These are phyloP conservation scores for Colletotrichum sp. DNA, from an alignment of 2,329 filamentous ascomycete species.

Conservation along the genomic window DNA sequence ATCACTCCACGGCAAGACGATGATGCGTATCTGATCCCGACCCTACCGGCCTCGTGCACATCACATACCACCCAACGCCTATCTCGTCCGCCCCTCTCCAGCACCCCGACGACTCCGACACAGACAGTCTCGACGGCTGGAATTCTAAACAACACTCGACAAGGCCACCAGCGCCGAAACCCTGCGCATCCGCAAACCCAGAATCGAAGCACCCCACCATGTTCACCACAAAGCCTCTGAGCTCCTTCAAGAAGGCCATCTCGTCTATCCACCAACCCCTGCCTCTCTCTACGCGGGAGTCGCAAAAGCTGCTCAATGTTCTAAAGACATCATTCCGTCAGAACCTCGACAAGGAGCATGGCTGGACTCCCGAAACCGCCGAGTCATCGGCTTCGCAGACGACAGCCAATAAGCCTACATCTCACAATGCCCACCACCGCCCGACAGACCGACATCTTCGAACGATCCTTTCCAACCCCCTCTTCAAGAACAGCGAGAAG, in stretches of 20 bases:
- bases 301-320: constrained; percentile 59
- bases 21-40: not conserved
- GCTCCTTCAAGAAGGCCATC: constrained; percentile 45
- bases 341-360: constrained; percentile 64
- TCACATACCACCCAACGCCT: not conserved
- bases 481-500: constrained; percentile 49
- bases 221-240: constrained; percentile 39
- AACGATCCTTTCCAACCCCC: constrained; percentile 61
- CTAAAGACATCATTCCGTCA: constrained; percentile 63
- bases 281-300: constrained; percentile 54
- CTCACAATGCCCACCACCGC: constrained; percentile 27
- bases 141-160: not conserved
- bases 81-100: not conserved
- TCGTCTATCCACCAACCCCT: constrained; percentile 57
- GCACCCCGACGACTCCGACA: not conserved
- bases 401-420: not conserved
- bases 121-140: not conserved
- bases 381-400: constrained; percentile 15
- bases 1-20: not conserved
- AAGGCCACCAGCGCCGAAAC: not conserved
- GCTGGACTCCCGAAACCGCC: constrained; percentile 41
- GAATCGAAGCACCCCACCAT: constrained; percentile 25
- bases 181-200: not conserved
- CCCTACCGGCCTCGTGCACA: not conserved
- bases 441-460: constrained; percentile 58